A percentile compares a stretch with the other conserved stretches of the same genome.
phyloP scores from a whole-genome alignment of 2,329 filamentous ascomycete genomes.

The Penicillium sp. region DNA sequence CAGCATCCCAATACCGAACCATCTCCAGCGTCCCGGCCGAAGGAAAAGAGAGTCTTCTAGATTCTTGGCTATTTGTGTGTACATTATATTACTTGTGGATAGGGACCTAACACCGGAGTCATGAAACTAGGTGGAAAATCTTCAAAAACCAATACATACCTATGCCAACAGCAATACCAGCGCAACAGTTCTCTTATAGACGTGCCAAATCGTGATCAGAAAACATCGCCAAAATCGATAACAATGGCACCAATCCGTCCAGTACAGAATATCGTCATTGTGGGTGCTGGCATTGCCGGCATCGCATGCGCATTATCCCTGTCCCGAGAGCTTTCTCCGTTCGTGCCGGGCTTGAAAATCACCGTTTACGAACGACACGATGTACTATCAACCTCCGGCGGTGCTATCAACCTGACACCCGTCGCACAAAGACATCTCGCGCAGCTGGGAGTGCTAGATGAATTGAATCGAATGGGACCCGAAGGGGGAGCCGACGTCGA shows the following conservation, averaged over 20 bases:
- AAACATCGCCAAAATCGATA: not conserved
- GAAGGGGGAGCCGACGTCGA: constrained; percentile 42
- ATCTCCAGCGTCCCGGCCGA: constrained; percentile 25
- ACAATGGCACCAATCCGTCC: constrained; percentile 18
- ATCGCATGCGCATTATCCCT: constrained; percentile 34
- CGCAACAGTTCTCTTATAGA: not conserved
- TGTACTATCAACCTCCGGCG: constrained; percentile 43
- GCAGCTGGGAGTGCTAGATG: constrained; percentile 40
- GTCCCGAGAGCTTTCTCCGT: constrained; percentile 33
- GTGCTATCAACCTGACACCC: constrained; percentile 46
- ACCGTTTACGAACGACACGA: constrained; percentile 42
- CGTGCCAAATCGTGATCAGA: too few species aligned
- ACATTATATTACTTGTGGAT: not conserved
- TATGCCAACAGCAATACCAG: not conserved
- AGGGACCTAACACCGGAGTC: not conserved
- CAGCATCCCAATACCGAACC: constrained; percentile 18
- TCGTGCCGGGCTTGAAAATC: constrained; percentile 35
- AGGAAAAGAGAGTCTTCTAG: constrained; percentile 3
- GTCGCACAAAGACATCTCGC: constrained; percentile 45
- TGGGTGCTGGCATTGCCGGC: constrained; percentile 37
- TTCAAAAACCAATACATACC: not conserved
- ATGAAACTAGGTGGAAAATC: not conserved
- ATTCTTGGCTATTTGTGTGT: too few species aligned
- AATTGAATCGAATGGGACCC: constrained; percentile 38
- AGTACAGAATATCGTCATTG: constrained; percentile 30